Base-by-base conservation (phyloP, 352 stramenopile genomes). In the Pythium utonaiense region DNA sequence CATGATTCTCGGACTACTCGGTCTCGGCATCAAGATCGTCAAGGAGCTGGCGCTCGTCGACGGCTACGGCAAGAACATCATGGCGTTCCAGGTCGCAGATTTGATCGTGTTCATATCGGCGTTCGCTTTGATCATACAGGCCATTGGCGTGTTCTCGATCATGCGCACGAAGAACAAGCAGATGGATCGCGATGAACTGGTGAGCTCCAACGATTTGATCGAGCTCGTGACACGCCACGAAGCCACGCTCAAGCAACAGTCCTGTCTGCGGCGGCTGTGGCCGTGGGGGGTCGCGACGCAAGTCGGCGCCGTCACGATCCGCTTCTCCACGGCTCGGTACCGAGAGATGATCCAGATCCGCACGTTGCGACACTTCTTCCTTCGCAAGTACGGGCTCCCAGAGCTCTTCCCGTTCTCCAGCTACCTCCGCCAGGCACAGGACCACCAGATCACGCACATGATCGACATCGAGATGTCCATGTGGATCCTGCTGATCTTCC, bases 371-470 rank as follows among this genome's bases (percentile, higher is more conserved):
- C 54, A 68, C 38, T 65, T 66, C 42, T 70, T 70, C 41, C 50
- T 69, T 10, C 30, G 42, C 22, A 64, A 44, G 27, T 60, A 69
- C 50, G 50, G 44, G 2, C 62, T 69, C 9, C 62, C 62, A 4
- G 54, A 69, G 41, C 61, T 68, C 6, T 68, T 68, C 30, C 77
- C 81, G 14, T 91, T 89, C 57, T 75, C 74, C 55, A 89, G 89
- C 65, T 91, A 91, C 53, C 55, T 91, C 1, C 71, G 73, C 48
- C 75, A 83, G 12, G 79, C 78, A 4, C 81, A 91, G 66, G 79
- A 84, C 14, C 82, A 77, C 60, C 77, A 91, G 59, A 86, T 91
- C 54, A 83, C 74, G 28, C 76, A 91, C 58, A 81, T 91, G 69
- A 85, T 89, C 40, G 76, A 89, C 24, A 74, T 91, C 3, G 69